These are phyloP conservation scores for Moniliella sp. DNA, from an alignment of 1,284 basidiomycete species.

Conservation along the genomic window DNA sequence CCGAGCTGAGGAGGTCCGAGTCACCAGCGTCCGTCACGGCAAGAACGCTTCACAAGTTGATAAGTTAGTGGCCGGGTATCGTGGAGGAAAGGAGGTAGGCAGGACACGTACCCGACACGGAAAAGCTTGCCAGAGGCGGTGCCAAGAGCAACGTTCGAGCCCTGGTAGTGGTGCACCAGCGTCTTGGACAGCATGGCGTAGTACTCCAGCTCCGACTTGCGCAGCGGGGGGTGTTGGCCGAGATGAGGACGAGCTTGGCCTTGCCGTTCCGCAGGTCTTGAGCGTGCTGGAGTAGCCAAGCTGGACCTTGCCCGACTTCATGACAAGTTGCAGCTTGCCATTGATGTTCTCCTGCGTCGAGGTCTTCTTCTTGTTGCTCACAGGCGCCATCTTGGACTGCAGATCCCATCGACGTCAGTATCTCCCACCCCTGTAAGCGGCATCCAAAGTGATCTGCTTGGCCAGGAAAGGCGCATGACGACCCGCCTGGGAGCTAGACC, in stretches of 20 bases:
- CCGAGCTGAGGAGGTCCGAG: slow-evolving; percentile 53
- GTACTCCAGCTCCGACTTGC: slow-evolving; percentile 98
- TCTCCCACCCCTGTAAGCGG: too few species aligned
- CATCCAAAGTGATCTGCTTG: too few species aligned
- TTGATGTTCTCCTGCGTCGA: slow-evolving; percentile 60
- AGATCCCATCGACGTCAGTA: too few species aligned
- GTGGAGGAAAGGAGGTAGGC: too few species aligned
- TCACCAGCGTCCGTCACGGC: slow-evolving; percentile 89
- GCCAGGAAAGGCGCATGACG: too few species aligned
- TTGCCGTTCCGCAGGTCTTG: slow-evolving; percentile 95
- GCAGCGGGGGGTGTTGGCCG: slow-evolving; percentile 92
- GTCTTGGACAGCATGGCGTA: slow-evolving; percentile 97
- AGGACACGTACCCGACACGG: too few species aligned
- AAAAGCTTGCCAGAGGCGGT: slow-evolving; percentile 95
- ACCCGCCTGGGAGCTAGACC: too few species aligned
- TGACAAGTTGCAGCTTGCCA: slow-evolving; percentile 81
- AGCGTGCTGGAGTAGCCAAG: slow-evolving; percentile 47
- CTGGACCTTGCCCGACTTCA: slow-evolving; percentile 51
- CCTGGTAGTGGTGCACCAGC: slow-evolving; percentile 73
- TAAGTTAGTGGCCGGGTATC: too few species aligned
- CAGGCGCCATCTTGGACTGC: too few species aligned
- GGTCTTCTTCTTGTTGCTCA: slow-evolving; percentile 53
- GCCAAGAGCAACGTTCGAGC: slow-evolving; percentile 89
- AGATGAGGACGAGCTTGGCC: slow-evolving; percentile 96
- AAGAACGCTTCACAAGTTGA: too few species aligned